Evolutionary conservation across 2,329 filamentous ascomycete species (phyloP), one percentile per base, ranked within the genome.

Genomic region (Elsinoe arachidis): DNA sequence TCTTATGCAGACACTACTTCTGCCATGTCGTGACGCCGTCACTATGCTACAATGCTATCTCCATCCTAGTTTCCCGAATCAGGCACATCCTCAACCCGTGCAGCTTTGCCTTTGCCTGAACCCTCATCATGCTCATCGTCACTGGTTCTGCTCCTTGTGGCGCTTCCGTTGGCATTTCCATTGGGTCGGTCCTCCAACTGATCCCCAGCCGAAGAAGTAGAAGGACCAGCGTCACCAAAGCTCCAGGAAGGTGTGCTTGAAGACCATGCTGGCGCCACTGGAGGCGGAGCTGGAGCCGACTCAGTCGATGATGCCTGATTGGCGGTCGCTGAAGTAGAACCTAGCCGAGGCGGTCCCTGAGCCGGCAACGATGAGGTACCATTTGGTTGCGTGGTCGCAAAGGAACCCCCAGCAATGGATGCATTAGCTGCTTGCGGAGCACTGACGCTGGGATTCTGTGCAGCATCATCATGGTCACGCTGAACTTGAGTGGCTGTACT

Each of bases 71-170:
- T 46, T 12, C 66, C 64, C 7, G 63, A 55, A 46, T 70, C 68
- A 7, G 63, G 62, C 7, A 62, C 67, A 56, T 75, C 73, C 57
- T 75, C 73, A 12, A 75, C 67, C 26, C 72, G 71, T 1, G 70
- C 69, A 19, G 72, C 69, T 51, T 63, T 67, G 5, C 62, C 68
- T 58, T 72, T 73, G 14, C 69, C 67, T 61, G 72, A 70, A 23
- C 63, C 66, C 23, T 58, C 61, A 34, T 63, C 62, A 37, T 56
- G 54, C 58, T 43, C 53, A 35, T 53, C 17, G 2, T 5, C 5
- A 30, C 26, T 30, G 2, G 26, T 5, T 9, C 26, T 30, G 26
- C 26, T 30, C 47, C 34, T 26, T 46, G 52, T 12, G 30, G 12
- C 47, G 21, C 37, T 23, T 51, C 30, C 49, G 19, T 51, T 58